Percentiles rank a stretch among this genome's conserved stretches.
Conservation (phyloP, 2,329 filamentous ascomycete genomes). For the Scedosporium dehoogii region DNA sequence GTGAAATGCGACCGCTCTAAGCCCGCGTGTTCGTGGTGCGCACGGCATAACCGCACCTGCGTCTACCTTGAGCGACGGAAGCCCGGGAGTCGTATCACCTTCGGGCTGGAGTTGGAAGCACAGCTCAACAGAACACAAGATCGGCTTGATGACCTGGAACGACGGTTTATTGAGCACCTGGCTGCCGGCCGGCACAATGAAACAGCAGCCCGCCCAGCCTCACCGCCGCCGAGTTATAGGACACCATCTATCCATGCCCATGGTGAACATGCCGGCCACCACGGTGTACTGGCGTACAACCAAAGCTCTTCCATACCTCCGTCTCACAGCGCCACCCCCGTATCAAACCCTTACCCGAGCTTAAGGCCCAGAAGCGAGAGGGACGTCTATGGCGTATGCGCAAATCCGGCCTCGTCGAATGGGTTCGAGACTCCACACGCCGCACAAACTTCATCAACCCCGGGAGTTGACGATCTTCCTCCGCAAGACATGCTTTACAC, state of each 20-base stretch:
- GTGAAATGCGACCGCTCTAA: conserved; percentile 42
- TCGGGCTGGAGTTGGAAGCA: conserved; percentile 49
- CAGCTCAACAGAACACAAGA: conserved; percentile 45
- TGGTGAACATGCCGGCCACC: not conserved
- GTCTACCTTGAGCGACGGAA: conserved; percentile 64
- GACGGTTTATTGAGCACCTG: conserved; percentile 32
- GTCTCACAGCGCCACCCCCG: conserved; percentile 1
- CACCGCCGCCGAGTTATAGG: not conserved
- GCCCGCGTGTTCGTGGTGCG: conserved; percentile 61
- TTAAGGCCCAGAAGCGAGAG: not conserved
- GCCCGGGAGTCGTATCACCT: conserved; percentile 53
- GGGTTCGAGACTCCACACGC: conserved; percentile 6
- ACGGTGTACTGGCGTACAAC: not conserved
- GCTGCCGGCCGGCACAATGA: conserved; percentile 19
- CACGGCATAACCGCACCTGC: conserved; percentile 55
- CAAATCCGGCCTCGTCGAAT: not conserved
- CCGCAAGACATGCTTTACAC: conserved; percentile 51
- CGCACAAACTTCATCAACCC: conserved; percentile 21
- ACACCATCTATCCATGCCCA: not conserved
- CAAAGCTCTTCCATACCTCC: not conserved
- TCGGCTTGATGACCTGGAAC: conserved; percentile 29
- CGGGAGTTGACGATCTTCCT: conserved; percentile 38
- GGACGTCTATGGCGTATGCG: not conserved
- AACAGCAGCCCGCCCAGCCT: not conserved
- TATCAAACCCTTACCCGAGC: not conserved